A percentile compares a stretch with the other conserved stretches of the same genome.
phyloP scores from a whole-genome alignment of 805 yeast species.

The Yarrowia porcina region DNA sequence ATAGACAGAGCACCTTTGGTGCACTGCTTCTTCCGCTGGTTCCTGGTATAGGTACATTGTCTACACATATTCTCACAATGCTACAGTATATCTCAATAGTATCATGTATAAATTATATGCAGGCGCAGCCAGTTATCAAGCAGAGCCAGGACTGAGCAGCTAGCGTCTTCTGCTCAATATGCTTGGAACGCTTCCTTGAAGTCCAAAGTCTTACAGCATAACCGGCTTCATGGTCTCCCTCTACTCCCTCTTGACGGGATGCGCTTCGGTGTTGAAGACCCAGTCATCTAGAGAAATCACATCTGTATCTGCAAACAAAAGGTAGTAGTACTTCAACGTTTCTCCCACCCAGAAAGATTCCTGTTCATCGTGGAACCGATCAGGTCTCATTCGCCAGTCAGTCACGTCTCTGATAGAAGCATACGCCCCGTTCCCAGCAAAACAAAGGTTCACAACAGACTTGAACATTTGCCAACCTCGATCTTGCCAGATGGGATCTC shows the following conservation, averaged over 20 bases:
- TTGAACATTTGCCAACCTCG: slow-evolving; percentile 52
- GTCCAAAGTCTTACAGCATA: too few species aligned
- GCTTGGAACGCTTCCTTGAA: too few species aligned
- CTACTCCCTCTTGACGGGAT: slow-evolving; percentile 43
- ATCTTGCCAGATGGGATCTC: slow-evolving; percentile 55
- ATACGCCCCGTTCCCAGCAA: slow-evolving; percentile 32
- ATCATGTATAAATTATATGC: too few species aligned
- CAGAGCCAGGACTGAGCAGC: too few species aligned
- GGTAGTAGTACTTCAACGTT: slow-evolving; percentile 54
- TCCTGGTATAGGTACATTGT: too few species aligned
- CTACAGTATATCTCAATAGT: too few species aligned
- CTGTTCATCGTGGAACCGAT: slow-evolving; percentile 38
- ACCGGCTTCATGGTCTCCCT: too few species aligned
- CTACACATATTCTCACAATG: too few species aligned
- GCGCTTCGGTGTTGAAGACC: slow-evolving; percentile 62
- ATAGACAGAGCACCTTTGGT: too few species aligned
- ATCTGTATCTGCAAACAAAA: slow-evolving; percentile 46
- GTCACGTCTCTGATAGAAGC: slow-evolving; percentile 46
- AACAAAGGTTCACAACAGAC: slow-evolving; percentile 35
- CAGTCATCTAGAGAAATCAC: slow-evolving; percentile 50
- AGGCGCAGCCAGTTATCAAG: too few species aligned
- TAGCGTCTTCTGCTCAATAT: too few species aligned
- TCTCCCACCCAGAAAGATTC: slow-evolving; percentile 59
- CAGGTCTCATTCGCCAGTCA: slow-evolving; percentile 28
- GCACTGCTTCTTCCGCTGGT: too few species aligned